A percentile compares a stretch with the other conserved stretches of the same genome.
Evolutionary conservation across 495 filamentous ascomycete genomes (phyloP).

Genomic region (Xylaria sp.): DNA sequence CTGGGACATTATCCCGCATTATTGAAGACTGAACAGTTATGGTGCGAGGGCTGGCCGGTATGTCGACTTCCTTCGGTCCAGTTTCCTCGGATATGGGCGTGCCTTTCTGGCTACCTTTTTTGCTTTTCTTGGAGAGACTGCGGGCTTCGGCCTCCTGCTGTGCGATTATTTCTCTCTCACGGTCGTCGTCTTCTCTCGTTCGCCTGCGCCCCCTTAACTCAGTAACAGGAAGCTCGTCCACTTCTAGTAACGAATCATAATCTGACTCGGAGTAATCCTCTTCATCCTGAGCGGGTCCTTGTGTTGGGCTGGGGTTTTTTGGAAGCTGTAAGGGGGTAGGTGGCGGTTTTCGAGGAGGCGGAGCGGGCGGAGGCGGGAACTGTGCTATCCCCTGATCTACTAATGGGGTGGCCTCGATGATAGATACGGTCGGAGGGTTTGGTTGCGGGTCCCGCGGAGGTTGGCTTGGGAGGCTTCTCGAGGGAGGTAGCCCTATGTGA

Average conservation of each 20-base stretch:
- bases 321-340: conserved; percentile 83
- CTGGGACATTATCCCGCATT: conserved; percentile 38
- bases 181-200: conserved; percentile 88
- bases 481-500: conserved; percentile 53
- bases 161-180: conserved; percentile 71
- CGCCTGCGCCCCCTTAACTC: conserved; percentile 78
- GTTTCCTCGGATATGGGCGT: conserved; percentile 44
- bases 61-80: conserved; percentile 26
- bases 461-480: conserved; percentile 51
- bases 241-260: conserved; percentile 77
- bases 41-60: conserved; percentile 45
- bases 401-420: conserved; percentile 57
- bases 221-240: conserved; percentile 62
- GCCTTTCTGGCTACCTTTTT: conserved; percentile 57
- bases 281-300: conserved; percentile 56
- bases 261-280: conserved; percentile 76
- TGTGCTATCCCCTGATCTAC: conserved; percentile 52
- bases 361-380: conserved; percentile 55
- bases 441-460: conserved; percentile 54
- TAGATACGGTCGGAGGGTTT: conserved; percentile 48
- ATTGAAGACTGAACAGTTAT: conserved; percentile 31
- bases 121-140: conserved; percentile 70
- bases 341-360: conserved; percentile 77
- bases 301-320: conserved; percentile 49
- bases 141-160: conserved; percentile 67